These are phyloP conservation scores for Plasmopara halstedii DNA, from an alignment of 352 stramenopile genomes.

Conservation along the genomic window DNA sequence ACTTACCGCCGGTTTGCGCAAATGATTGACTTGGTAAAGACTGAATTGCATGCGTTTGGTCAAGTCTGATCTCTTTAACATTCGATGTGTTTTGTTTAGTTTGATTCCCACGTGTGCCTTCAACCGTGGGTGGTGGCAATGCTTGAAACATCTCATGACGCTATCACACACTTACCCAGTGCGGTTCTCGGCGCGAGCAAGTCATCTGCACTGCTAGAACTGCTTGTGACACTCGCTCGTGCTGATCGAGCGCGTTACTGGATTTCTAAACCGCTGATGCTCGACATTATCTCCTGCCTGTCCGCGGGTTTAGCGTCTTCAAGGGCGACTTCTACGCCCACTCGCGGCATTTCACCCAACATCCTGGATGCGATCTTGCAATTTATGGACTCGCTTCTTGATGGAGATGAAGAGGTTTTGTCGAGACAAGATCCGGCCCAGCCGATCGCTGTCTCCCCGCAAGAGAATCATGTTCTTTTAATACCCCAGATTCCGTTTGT, in stretches of 20 bases:
- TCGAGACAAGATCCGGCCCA: conserved; percentile 18
- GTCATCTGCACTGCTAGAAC: conserved; percentile 66
- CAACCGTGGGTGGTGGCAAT: conserved; percentile 50
- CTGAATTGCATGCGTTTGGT: background rate
- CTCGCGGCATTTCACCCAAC: conserved; percentile 49
- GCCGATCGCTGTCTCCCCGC: conserved; percentile 3
- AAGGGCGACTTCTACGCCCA: conserved; percentile 13
- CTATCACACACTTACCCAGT: conserved; percentile 60
- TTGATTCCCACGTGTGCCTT: conserved; percentile 61
- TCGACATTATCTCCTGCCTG: conserved; percentile 59
- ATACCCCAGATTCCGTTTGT: conserved; percentile 74
- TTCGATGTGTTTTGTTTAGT: conserved; percentile 20
- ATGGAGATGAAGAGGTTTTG: conserved; percentile 46
- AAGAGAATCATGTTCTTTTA: conserved; percentile 19
- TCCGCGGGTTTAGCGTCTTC: conserved; percentile 40
- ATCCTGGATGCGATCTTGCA: conserved; percentile 65
- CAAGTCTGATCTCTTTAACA: background rate
- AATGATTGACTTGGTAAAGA: conserved; percentile 51
- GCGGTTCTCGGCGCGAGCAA: conserved; percentile 69
- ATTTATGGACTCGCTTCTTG: conserved; percentile 74
- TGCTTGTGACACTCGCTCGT: conserved; percentile 56
- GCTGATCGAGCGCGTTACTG: conserved; percentile 31
- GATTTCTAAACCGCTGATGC: conserved; percentile 30
- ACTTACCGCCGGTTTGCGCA: conserved; percentile 66
- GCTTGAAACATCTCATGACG: conserved; percentile 38